Conservation (phyloP, 2,329 filamentous ascomycete genomes). For the Diplodia sapinea region DNA sequence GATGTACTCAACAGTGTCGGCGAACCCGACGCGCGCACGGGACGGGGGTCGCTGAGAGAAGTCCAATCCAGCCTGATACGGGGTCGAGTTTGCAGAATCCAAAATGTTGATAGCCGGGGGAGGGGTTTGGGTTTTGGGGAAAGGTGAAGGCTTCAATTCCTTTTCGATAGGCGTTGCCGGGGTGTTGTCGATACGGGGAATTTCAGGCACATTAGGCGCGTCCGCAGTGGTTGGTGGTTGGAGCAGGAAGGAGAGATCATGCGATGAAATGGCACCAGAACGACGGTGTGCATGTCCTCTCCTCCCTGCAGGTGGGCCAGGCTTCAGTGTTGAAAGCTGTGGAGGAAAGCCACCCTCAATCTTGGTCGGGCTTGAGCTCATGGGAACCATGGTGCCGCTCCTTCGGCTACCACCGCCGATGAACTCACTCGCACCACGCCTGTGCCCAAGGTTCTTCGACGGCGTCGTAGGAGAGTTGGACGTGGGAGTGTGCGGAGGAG, state of each 20-base stretch:
- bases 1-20: slow-evolving; percentile 82
- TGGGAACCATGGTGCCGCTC: slow-evolving; percentile 58
- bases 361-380: slow-evolving; percentile 74
- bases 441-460: slow-evolving; percentile 66
- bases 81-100: slow-evolving; percentile 35
- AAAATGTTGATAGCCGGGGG: slow-evolving; percentile 46
- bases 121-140: slow-evolving; percentile 17
- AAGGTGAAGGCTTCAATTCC: slow-evolving; percentile 20
- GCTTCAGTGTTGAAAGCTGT: slow-evolving; percentile 57
- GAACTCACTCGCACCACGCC: slow-evolving; percentile 83
- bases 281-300: slow-evolving; percentile 81
- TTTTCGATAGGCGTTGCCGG: slow-evolving; percentile 25
- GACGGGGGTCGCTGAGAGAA: slow-evolving; percentile 50
- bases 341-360: slow-evolving; percentile 64
- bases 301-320: slow-evolving; percentile 59
- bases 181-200: slow-evolving; percentile 29
- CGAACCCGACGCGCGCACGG: slow-evolving; percentile 78
- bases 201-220: slow-evolving; percentile 50
- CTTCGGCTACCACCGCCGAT: slow-evolving; percentile 70
- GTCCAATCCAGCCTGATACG: slow-evolving; percentile 41
- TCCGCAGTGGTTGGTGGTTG: slow-evolving; percentile 59
- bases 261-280: slow-evolving; percentile 80
- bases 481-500: slow-evolving; percentile 48
- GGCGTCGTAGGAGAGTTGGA: slow-evolving; percentile 51
- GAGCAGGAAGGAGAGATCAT: slow-evolving; percentile 76